These are phyloP conservation scores for Ophiocytium majus DNA, from an alignment of 352 stramenopile genomes.

Conservation along the genomic window DNA sequence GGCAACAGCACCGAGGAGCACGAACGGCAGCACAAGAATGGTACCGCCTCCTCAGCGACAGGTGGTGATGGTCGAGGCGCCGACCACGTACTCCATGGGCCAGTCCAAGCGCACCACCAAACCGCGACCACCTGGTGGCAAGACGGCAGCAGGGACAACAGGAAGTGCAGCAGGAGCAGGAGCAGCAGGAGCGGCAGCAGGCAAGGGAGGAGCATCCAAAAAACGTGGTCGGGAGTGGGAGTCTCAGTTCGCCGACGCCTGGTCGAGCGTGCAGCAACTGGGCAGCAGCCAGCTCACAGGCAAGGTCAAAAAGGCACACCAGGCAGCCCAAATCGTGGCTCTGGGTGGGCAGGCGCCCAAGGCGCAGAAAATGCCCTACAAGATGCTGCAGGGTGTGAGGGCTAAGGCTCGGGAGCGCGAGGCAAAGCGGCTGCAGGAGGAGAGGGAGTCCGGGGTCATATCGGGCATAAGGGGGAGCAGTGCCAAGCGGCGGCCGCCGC, in stretches of 20 bases:
- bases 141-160: neutral
- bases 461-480: neutral
- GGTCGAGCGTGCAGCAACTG: conserved; percentile 51
- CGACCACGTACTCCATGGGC: neutral
- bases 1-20: neutral
- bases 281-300: conserved; percentile 53
- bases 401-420: conserved; percentile 48
- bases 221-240: neutral
- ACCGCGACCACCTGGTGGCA: neutral
- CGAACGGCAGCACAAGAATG: neutral
- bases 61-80: neutral
- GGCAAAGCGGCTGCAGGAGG: conserved; percentile 25
- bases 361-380: conserved; percentile 41
- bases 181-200: neutral
- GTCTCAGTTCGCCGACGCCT: conserved; percentile 51
- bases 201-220: neutral
- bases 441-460: conserved; percentile 34
- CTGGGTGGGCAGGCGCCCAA: conserved; percentile 51
- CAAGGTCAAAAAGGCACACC: conserved; percentile 54
- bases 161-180: neutral
- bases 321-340: conserved; percentile 51
- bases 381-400: conserved; percentile 38
- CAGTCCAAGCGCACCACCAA: neutral
- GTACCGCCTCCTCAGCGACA: neutral
- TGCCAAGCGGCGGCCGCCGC: neutral